Base-by-base conservation (phyloP, 768 basidiomycete species). In the Tulasnella sp. region DNA sequence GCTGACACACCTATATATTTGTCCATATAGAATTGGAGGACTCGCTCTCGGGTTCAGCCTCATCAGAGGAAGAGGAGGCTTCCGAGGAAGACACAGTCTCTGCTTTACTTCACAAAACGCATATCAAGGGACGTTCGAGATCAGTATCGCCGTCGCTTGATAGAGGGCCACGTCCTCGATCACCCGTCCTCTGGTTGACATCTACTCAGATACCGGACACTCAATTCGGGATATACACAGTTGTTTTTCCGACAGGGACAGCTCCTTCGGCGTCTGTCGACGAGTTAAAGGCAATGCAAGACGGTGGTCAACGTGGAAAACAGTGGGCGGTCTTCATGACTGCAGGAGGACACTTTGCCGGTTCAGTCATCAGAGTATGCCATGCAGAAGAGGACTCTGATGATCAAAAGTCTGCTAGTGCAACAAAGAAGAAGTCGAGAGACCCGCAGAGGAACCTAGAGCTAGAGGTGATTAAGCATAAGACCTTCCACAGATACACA, bases 401-500 rank as follows among this genome's bases (percentile, higher is more conserved):
- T 25, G 65, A 70, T 53, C 69, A 71, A 60, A 69, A 52, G 21
- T n/a, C 59, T 15, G 73, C n/a, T n/a, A n/a, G 66, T 65, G 74
- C 69, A 59, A 67, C 69, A 49, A 67, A 66, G 22, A 74, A 75
- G 63, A 81, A 75, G 63, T 77, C 77, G 67, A 85, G 81, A 60
- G 74, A 70, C 15, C 84, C 80, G 66, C 80, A 77, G 61, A 79
- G 84, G 19, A 87, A 80, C 69, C 77, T 84, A 2, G 88, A 92
- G 56, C 81, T 80, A 0, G 91, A 92, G 66, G 79, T 98, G 1
- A 63, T 99, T 43, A 75, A 76, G 63, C 90, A 92, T 67, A 99
- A 98, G 72, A 98, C 96, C 1, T 98, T 97, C 69, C 96, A 98
- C 70, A 84, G 96, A 1, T 99, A 99, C 70, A 99, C 96, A 0